Evolutionary conservation across 2,329 filamentous ascomycete genomes (phyloP), one percentile per base, ranked within the genome.

Genomic region (Amauroascus verrucosus): DNA sequence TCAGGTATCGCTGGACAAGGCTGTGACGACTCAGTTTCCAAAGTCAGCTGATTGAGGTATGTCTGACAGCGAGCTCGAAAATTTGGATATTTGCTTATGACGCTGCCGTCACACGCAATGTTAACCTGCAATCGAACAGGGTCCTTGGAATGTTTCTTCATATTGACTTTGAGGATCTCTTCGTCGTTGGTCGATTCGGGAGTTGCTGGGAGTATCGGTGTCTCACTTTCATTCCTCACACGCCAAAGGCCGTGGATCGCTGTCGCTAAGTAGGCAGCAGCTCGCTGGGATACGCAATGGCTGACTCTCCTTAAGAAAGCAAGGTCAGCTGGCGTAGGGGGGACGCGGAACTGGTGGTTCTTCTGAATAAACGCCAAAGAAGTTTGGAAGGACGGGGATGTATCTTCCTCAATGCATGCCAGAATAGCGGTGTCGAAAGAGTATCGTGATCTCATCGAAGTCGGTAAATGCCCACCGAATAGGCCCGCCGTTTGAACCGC

Each of bases 241-340:
- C 68, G 70, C 77, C 80, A 83, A 35, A 84, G 71, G 28, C 80
- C 79, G 62, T 84, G 80, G 26, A 84, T 77, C 1, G 78, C 79
- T 1, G 78, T 77, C 1, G 81, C 79, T n/a, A 84, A 72, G 59
- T 81, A 83, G 1, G 76, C 79, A 1, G 80, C 77, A 6, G 81
- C 80, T 53, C 81, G 77, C 49, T 71, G 74, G 1, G 80, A 79
- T 30, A 84, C 77, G 2, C 75, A 69, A 45, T 74, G 70, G 26
- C 74, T 74, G 35, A 80, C 64, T 5, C 74, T 71, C 30, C 76
- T 74, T 51, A 84, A 64, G 63, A 83, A 83, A 8, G 67, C 62
- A 24, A 81, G 69, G 55, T 82, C 79, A 35, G 73, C 67, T 22
- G 71, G 65, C 0, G 73, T 67, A 6, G 77, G 72, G 6, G 68